Conservation (phyloP, 1,284 basidiomycete species). For the Athelia psychrophila region DNA sequence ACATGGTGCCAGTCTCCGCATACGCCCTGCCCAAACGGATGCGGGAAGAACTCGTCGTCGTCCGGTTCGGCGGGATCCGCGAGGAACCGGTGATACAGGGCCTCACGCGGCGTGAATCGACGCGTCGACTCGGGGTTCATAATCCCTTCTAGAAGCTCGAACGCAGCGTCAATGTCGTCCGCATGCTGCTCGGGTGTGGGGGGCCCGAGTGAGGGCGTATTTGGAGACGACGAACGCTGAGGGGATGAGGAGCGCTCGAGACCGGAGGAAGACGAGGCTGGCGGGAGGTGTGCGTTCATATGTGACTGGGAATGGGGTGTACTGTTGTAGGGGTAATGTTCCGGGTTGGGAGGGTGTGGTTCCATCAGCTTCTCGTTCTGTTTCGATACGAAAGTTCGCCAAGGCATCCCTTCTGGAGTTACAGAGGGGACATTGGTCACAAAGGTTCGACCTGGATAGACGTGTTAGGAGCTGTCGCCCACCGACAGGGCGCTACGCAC, state of each 20-base stretch:
- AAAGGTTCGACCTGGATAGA: slow-evolving; percentile 73
- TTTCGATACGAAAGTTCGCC: slow-evolving; percentile 71
- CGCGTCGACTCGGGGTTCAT: slow-evolving; percentile 75
- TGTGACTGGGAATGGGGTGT: slow-evolving; percentile 10
- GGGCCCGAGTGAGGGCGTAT: slow-evolving; percentile 26
- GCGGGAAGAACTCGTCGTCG: slow-evolving; percentile 68
- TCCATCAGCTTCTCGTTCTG: slow-evolving; percentile 75
- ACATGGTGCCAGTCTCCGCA: slow-evolving; percentile 58
- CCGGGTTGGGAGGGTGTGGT: slow-evolving; percentile 47
- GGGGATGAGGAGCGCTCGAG: slow-evolving; percentile 16
- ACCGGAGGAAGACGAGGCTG: slow-evolving; percentile 31
- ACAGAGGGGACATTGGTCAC: slow-evolving; percentile 82
- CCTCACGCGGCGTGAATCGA: slow-evolving; percentile 73
- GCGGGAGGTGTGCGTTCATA: slow-evolving; percentile 23
- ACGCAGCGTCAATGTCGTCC: slow-evolving; percentile 59
- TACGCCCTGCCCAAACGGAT: slow-evolving; percentile 60
- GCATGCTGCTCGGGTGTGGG: slow-evolving; percentile 41
- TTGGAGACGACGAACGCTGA: slow-evolving; percentile 23
- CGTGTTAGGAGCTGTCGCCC: slow-evolving; percentile 7
- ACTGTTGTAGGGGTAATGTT: slow-evolving; percentile 49
- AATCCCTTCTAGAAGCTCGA: slow-evolving; percentile 71
- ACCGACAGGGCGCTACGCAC: slow-evolving; percentile 45
- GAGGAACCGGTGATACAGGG: slow-evolving; percentile 67
- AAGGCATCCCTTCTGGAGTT: slow-evolving; percentile 59
- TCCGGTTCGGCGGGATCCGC: slow-evolving; percentile 46